phyloP scores from a whole-genome alignment of 2,329 filamentous ascomycete species.

The Macroventuria anomochaeta region DNA sequence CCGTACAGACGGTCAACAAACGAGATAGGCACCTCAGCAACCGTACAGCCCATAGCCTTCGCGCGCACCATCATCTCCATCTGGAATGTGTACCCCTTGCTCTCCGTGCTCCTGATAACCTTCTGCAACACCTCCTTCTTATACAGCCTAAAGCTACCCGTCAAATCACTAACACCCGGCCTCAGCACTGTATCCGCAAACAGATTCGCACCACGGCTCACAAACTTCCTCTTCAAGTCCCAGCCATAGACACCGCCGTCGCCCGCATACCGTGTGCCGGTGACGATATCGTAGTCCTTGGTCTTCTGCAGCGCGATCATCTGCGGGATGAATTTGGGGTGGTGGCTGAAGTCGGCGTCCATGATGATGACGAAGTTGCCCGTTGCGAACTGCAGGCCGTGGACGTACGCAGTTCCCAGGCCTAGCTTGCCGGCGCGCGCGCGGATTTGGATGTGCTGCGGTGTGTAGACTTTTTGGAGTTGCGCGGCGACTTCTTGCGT shows the following conservation, averaged over 20 bases:
- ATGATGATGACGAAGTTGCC: slow-evolving; percentile 99
- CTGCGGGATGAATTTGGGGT: slow-evolving; percentile 96
- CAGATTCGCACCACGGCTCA: slow-evolving; percentile 86
- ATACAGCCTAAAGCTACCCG: slow-evolving; percentile 92
- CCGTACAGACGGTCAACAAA: slow-evolving; percentile 94
- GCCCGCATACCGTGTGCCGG: slow-evolving; percentile 90
- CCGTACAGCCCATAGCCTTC: slow-evolving; percentile 92
- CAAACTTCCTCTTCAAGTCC: slow-evolving; percentile 83
- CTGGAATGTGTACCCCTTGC: slow-evolving; percentile 98
- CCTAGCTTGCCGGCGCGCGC: slow-evolving; percentile 92
- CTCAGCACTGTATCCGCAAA: slow-evolving; percentile 94
- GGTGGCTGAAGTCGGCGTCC: slow-evolving; percentile 99
- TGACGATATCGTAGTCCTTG: slow-evolving; percentile 92
- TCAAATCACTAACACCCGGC: slow-evolving; percentile 93
- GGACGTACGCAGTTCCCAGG: slow-evolving; percentile 95
- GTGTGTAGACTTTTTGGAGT: slow-evolving; percentile 81
- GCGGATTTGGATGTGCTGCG: slow-evolving; percentile 80
- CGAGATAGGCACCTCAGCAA: slow-evolving; percentile 93
- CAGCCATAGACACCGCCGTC: slow-evolving; percentile 89
- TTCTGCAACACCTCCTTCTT: slow-evolving; percentile 88
- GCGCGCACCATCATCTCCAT: slow-evolving; percentile 99
- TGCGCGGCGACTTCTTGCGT: slow-evolving; percentile 90
- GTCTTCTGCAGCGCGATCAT: slow-evolving; percentile 85
- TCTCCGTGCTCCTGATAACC: slow-evolving; percentile 88
- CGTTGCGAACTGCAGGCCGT: slow-evolving; percentile 86